Percentiles rank a stretch among this genome's conserved stretches.
These are phyloP conservation scores for Panicum virgatum DNA, from an alignment of 202 grass and related monocot species.

Conservation along the genomic window DNA sequence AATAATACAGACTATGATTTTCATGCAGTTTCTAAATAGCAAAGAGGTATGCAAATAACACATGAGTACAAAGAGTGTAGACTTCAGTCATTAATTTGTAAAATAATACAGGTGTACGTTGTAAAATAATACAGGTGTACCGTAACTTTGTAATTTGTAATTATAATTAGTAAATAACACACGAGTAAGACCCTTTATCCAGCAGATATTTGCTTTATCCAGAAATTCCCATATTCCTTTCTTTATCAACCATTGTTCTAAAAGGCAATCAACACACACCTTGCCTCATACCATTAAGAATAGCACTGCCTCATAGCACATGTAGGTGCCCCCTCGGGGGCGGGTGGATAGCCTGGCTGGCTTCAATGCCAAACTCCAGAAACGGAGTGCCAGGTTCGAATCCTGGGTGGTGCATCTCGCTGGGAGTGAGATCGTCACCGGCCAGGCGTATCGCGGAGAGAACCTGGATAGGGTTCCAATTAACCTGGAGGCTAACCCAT, in stretches of 20 bases:
- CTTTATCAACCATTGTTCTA: neutral
- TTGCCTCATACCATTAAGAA: neutral
- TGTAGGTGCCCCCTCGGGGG: neutral
- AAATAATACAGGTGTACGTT: too few relatives aligned
- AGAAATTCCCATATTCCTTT: slow-evolving; percentile 5
- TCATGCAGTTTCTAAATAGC: neutral
- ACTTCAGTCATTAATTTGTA: neutral
- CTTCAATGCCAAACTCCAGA: too few relatives aligned
- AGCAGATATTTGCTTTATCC: slow-evolving; percentile 2
- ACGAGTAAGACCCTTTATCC: neutral
- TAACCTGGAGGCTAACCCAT: too few relatives aligned
- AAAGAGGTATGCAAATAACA: neutral
- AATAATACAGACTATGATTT: neutral
- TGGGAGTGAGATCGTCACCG: too few relatives aligned
- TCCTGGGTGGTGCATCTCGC: too few relatives aligned
- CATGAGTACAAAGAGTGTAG: neutral
- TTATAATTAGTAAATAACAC: slow-evolving; percentile 18
- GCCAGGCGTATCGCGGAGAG: too few relatives aligned
- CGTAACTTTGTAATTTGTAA: neutral
- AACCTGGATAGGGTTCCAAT: too few relatives aligned
- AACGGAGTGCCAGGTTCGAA: too few relatives aligned
- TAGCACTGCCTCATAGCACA: neutral
- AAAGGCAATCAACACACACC: neutral
- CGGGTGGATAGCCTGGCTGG: too few relatives aligned
- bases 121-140: neutral